phyloP scores from a whole-genome alignment of 805 yeast species.

The Schizosaccharomyces octosporus region DNA sequence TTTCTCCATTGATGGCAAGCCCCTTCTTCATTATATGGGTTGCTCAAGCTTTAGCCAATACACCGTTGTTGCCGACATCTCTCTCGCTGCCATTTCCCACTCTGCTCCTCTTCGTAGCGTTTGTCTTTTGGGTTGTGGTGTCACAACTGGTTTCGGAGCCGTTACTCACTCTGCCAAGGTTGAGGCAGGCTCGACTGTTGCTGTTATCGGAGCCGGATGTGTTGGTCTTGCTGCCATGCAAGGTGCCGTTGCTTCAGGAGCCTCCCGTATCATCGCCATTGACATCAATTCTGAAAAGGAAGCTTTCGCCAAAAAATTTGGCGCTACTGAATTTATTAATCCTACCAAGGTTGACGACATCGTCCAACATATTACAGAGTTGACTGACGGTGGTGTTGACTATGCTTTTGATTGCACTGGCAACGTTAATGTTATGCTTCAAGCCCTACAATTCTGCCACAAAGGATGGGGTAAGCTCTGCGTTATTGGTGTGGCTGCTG shows the following conservation, averaged over 20 bases:
- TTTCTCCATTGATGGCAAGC: slow-evolving; percentile 60
- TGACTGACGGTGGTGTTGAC: slow-evolving; percentile 94
- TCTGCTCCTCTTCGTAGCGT: slow-evolving; percentile 65
- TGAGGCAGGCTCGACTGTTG: slow-evolving; percentile 75
- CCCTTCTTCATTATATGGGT: slow-evolving; percentile 85
- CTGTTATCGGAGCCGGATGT: slow-evolving; percentile 93
- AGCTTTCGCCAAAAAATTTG: slow-evolving; percentile 68
- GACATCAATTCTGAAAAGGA: slow-evolving; percentile 70
- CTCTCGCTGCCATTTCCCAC: slow-evolving; percentile 75
- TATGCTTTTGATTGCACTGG: slow-evolving; percentile 96
- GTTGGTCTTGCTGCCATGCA: slow-evolving; percentile 91
- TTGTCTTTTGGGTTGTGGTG: slow-evolving; percentile 92
- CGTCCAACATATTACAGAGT: slow-evolving; percentile 58
- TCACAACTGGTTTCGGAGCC: slow-evolving; percentile 96
- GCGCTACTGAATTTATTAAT: slow-evolving; percentile 87
- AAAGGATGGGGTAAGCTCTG: slow-evolving; percentile 97
- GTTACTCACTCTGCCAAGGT: slow-evolving; percentile 85
- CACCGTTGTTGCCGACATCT: slow-evolving; percentile 92
- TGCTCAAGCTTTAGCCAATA: slow-evolving; percentile 91
- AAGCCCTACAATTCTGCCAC: slow-evolving; percentile 89
- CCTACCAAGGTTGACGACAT: slow-evolving; percentile 49
- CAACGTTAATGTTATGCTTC: slow-evolving; percentile 81
- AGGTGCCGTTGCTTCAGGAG: slow-evolving; percentile 71
- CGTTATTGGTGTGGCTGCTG: slow-evolving; percentile 94
- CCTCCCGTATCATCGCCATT: slow-evolving; percentile 51